Evolutionary conservation across 2,329 filamentous ascomycete genomes (phyloP).

Genomic region (Cladosporium austrohemisphaericum): DNA sequence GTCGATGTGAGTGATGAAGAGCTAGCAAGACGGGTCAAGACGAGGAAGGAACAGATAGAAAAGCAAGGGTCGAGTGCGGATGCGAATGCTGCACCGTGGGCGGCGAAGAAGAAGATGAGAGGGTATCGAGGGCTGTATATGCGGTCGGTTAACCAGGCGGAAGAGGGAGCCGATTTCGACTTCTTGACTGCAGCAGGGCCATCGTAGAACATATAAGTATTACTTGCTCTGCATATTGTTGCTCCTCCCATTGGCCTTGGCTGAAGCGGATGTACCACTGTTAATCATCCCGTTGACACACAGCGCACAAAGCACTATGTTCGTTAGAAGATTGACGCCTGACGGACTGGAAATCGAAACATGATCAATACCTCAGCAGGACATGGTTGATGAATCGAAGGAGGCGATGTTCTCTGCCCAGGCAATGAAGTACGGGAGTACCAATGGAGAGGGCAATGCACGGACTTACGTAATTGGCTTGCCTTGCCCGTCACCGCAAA

Average conservation of each 20-base stretch:
- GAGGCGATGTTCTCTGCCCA: no score
- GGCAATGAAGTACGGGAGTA: no score
- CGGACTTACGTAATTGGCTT: conserved; percentile 1
- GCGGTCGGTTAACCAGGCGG: conserved; percentile 57
- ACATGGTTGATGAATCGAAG: no score
- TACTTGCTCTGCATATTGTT: no score
- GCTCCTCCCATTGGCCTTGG: no score
- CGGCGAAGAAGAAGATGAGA: conserved; percentile 37
- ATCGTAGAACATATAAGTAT: neutral
- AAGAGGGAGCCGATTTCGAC: conserved; percentile 59
- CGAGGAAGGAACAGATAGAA: conserved; percentile 26
- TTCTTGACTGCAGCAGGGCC: conserved; percentile 46
- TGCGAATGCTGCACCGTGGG: conserved; percentile 25
- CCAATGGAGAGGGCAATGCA: no score
- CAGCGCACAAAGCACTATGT: no score
- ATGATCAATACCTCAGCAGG: no score
- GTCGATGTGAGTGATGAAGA: conserved; percentile 43
- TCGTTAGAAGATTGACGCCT: no score
- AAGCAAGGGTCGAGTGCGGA: conserved; percentile 7
- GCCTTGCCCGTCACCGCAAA: neutral
- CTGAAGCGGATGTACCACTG: no score
- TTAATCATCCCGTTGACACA: no score
- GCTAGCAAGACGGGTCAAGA: conserved; percentile 37
- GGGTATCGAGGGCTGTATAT: conserved; percentile 60
- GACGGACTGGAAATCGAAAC: no score